Conservation (phyloP, 306 rosid genomes). For the Prunus padus region DNA sequence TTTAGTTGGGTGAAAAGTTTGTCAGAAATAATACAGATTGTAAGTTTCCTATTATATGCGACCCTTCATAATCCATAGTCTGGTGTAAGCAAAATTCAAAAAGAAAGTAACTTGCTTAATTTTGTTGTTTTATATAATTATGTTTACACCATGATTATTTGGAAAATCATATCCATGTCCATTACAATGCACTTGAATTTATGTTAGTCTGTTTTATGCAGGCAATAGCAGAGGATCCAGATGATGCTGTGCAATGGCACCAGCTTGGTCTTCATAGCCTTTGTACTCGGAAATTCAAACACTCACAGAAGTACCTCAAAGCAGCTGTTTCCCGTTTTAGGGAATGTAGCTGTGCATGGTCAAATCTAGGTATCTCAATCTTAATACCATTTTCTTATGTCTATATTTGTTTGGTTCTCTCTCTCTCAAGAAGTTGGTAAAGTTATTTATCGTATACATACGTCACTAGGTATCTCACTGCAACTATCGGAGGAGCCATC, state of each 20-base stretch:
- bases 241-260: slow-evolving; percentile 91
- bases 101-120: background rate
- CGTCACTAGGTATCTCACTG: slow-evolving; percentile 69
- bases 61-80: background rate
- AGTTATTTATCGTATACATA: slow-evolving; percentile 8
- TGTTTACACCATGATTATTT: background rate
- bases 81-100: background rate
- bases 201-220: slow-evolving; percentile 28
- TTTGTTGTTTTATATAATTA: background rate
- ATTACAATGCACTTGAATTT: slow-evolving; percentile 8
- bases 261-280: slow-evolving; percentile 95
- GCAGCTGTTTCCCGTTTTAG: slow-evolving; percentile 70
- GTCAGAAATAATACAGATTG: background rate
- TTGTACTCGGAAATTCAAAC: slow-evolving; percentile 67
- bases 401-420: background rate
- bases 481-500: slow-evolving; percentile 72
- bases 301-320: slow-evolving; percentile 79
- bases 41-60: background rate
- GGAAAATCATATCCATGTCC: background rate
- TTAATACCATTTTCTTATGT: background rate
- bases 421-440: background rate
- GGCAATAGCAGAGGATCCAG: slow-evolving; percentile 91
- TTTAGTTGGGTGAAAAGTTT: background rate
- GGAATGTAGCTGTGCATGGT: slow-evolving; percentile 78
- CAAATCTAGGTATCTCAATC: slow-evolving; percentile 67